Evolutionary conservation across 2,329 filamentous ascomycete genomes (phyloP).

Genomic region (Lachnellula subtilissima): DNA sequence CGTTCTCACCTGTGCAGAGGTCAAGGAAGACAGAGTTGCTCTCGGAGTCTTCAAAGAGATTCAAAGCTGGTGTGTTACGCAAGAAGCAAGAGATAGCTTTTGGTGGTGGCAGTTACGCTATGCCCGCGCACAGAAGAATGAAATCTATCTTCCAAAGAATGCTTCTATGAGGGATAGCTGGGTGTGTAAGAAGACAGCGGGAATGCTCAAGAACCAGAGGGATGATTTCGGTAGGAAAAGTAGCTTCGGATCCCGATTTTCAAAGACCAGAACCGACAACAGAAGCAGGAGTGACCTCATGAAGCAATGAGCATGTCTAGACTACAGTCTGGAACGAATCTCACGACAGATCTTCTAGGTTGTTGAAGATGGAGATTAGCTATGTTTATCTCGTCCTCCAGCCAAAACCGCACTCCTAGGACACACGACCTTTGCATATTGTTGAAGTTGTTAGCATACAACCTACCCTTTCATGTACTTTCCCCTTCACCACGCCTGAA

Average conservation of each 20-base stretch:
- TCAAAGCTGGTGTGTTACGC: background rate
- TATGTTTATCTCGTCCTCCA: no score
- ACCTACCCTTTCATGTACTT: no score
- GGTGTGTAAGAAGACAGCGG: background rate
- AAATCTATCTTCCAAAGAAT: background rate
- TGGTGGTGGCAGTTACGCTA: background rate
- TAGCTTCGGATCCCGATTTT: background rate
- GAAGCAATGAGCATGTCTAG: background rate
- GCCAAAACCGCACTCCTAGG: no score
- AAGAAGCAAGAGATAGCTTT: background rate
- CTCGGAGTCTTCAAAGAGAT: background rate
- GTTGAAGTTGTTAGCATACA: no score
- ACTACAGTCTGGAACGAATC: no score
- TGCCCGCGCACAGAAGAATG: background rate
- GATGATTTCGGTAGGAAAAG: background rate
- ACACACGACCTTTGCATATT: no score
- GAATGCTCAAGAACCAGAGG: background rate
- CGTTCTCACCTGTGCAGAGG: background rate
- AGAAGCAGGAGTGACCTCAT: background rate
- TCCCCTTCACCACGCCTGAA: no score
- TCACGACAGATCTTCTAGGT: no score
- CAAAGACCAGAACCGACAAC: background rate
- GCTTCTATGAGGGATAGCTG: background rate
- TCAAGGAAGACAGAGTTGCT: background rate
- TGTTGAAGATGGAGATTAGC: no score